Percentiles rank a stretch among this genome's conserved stretches.
These are phyloP conservation scores for Wickerhamomyces sp. DNA, from an alignment of 1,139 yeast genomes.

Conservation along the genomic window DNA sequence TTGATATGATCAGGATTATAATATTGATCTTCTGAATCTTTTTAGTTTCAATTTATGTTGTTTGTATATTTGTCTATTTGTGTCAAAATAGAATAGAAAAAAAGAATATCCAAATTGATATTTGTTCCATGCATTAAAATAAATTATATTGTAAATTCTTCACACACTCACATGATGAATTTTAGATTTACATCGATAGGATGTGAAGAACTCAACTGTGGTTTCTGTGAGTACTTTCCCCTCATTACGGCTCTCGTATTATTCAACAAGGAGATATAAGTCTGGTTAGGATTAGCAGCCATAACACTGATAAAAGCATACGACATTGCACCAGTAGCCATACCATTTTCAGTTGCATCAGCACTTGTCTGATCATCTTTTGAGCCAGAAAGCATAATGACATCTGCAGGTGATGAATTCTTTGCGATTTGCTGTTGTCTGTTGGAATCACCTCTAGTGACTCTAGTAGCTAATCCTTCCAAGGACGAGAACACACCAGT, in stretches of 20 bases:
- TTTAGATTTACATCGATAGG: conserved; percentile 75
- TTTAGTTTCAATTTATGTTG: no score
- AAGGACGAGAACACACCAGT: conserved; percentile 44
- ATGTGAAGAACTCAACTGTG: conserved; percentile 81
- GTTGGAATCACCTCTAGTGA: conserved; percentile 15
- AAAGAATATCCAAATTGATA: background rate
- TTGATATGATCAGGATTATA: no score
- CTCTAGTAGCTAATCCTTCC: conserved; percentile 35
- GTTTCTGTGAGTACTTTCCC: conserved; percentile 78
- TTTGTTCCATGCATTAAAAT: background rate
- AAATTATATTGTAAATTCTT: background rate
- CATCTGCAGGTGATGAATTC: conserved; percentile 87
- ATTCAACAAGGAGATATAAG: conserved; percentile 72
- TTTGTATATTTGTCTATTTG: background rate
- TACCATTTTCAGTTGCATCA: conserved; percentile 59
- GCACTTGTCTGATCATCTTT: conserved; percentile 66
- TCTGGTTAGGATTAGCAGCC: conserved; percentile 62
- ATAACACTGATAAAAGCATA: conserved; percentile 80
- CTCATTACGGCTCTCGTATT: conserved; percentile 69
- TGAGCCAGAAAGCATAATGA: conserved; percentile 81
- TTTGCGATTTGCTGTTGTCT: conserved; percentile 40
- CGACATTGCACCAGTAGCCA: conserved; percentile 91
- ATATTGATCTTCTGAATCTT: background rate
- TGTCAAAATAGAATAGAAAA: background rate
- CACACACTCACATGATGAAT: conserved; percentile 38